phyloP scores from a whole-genome alignment of 306 rosid genomes.

The Sicyos baderoa region DNA sequence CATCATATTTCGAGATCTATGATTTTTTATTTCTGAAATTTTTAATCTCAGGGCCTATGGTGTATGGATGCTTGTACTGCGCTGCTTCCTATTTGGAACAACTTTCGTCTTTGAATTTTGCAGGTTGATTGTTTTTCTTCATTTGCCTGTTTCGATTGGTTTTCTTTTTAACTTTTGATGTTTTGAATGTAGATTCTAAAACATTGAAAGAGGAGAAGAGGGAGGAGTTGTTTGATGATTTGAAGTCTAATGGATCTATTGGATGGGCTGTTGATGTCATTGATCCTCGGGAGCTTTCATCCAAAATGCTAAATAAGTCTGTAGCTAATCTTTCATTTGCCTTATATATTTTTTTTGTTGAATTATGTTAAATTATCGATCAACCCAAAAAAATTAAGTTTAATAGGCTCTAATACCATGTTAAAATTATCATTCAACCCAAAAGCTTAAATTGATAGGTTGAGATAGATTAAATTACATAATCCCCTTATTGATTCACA shows the following conservation, averaged over 20 bases:
- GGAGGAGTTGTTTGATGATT: constrained; percentile 69
- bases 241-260: constrained; percentile 56
- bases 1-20: not conserved
- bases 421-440: no score
- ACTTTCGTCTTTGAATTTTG: constrained; percentile 70
- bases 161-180: constrained; percentile 10
- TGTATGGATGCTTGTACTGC: constrained; percentile 78
- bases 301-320: constrained; percentile 77
- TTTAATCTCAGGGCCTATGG: constrained; percentile 69
- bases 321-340: no score
- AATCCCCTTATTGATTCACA: no score
- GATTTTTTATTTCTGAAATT: not conserved
- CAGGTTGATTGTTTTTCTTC: constrained; percentile 32
- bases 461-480: no score
- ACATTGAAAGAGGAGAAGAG: constrained; percentile 89
- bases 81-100: constrained; percentile 55
- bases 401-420: no score
- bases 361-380: no score
- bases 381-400: no score
- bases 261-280: constrained; percentile 90
- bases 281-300: constrained; percentile 72
- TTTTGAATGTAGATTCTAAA: constrained; percentile 57
- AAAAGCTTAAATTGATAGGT: no score
- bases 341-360: no score
- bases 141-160: not conserved